These are phyloP conservation scores for Aspergillus glaucus DNA, from an alignment of 2,329 filamentous ascomycete genomes.

Conservation along the genomic window DNA sequence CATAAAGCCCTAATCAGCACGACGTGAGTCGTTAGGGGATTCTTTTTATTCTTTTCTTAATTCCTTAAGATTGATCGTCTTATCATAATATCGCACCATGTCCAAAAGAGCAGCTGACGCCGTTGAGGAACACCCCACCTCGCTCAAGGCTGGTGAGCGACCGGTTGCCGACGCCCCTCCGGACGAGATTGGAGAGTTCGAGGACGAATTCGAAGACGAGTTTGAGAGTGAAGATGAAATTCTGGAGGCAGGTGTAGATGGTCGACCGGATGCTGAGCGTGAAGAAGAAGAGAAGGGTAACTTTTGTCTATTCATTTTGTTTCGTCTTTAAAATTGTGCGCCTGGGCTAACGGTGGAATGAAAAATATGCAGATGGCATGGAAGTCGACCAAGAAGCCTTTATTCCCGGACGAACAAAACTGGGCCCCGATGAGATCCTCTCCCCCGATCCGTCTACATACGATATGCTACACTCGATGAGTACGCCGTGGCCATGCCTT, in stretches of 20 bases:
- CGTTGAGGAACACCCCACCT: conserved; percentile 43
- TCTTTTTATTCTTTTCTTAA: not conserved
- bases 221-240: conserved; percentile 93
- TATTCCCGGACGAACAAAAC: conserved; percentile 87
- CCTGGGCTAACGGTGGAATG: conserved; percentile 9
- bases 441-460: conserved; percentile 91
- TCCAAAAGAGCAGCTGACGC: conserved; percentile 55
- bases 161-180: conserved; percentile 46
- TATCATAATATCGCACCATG: conserved; percentile 38
- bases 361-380: conserved; percentile 60
- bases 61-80: not conserved
- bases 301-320: too few relatives aligned
- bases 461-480: conserved; percentile 92
- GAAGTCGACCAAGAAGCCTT: conserved; percentile 91
- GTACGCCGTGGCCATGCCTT: conserved; percentile 92
- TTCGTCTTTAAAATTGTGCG: too few relatives aligned
- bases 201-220: conserved; percentile 87
- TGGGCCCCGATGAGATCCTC: conserved; percentile 84
- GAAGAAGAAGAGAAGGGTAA: conserved; percentile 75
- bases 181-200: conserved; percentile 56
- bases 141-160: conserved; percentile 57
- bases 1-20: conserved; percentile 8
- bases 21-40: not conserved
- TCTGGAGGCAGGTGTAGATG: conserved; percentile 88
- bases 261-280: conserved; percentile 81